phyloP scores from a whole-genome alignment of 2,329 filamentous ascomycete species.

The Escovopsis sp. region DNA sequence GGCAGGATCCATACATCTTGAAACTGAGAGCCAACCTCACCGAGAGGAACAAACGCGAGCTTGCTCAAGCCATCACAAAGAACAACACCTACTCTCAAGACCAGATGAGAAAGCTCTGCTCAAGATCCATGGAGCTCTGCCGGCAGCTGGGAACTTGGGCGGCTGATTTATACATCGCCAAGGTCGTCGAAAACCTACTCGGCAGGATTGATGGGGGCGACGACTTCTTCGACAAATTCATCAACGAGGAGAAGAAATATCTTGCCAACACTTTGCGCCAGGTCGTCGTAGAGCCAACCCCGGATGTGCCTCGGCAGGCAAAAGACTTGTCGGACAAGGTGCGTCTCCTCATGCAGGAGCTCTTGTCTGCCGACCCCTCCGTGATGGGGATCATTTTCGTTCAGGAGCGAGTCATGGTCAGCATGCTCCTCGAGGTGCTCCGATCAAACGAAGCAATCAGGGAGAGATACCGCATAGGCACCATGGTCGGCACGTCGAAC shows the following conservation, averaged over 20 bases:
- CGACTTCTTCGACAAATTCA: conserved; percentile 25
- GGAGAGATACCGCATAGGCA: conserved; percentile 34
- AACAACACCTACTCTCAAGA: conserved; percentile 35
- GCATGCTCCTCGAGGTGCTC: conserved; percentile 44
- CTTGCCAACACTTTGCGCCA: conserved; percentile 31
- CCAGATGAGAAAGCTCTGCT: conserved; percentile 41
- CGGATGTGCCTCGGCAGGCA: conserved; percentile 5
- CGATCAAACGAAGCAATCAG: conserved; percentile 32
- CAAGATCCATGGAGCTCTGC: conserved; percentile 34
- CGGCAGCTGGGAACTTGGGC: conserved; percentile 53
- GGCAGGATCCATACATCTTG: conserved; percentile 45
- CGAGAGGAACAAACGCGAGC: conserved; percentile 22
- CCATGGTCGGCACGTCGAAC: conserved; percentile 40
- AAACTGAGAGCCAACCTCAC: conserved; percentile 28
- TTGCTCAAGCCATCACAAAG: conserved; percentile 25
- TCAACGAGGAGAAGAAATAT: conserved; percentile 39
- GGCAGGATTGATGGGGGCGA: conserved; percentile 8
- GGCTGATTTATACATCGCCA: conserved; percentile 47
- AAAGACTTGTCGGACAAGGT: conserved; percentile 42
- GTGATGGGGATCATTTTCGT: conserved; percentile 54
- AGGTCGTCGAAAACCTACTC: conserved; percentile 26
- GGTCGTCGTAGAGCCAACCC: conserved; percentile 12
- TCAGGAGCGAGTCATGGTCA: conserved; percentile 44
- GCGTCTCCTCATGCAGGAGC: conserved; percentile 33
- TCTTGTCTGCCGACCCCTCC: conserved; percentile 27